Evolutionary conservation across 495 filamentous ascomycete genomes (phyloP), one percentile per base, ranked within the genome.

Genomic region (Corynascus novoguineensis): DNA sequence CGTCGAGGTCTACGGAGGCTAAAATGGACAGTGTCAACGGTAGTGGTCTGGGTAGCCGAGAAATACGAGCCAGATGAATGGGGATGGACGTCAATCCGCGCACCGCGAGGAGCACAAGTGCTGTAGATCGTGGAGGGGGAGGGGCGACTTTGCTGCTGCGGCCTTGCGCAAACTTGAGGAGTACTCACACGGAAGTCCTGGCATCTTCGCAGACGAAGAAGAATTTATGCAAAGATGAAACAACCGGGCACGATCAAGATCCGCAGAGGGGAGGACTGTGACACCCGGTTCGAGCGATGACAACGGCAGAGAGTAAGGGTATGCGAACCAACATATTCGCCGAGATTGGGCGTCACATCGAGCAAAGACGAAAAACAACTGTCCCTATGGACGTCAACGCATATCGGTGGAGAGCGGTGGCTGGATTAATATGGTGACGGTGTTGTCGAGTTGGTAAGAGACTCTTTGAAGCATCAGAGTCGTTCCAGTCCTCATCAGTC

Each of bases 1-100:
- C 90, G 75, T 98, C 93, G 64, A 98, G 84, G 72, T 98, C 93
- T 68, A 98, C 90, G 72, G 88, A 96, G 60, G 89, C 93, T 97
- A 50, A 17, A 35, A 19, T 2, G 5, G 22, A 21, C 4, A n/a
- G 40, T 19, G 59, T 62, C 14, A 64, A 61, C 55, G 41, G 41
- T 15, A 14, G 14, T 32, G 41, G 38, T 19, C 32, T 31, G 22
- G 25, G n/a, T 34, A 27, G 50, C 31, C 41, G 40, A 46, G 34
- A 41, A 57, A 51, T 32, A 19, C 35, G 41, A 12, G 37, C 50
- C 34, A 60, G 35, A n/a, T n/a, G n/a, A n/a, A n/a, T n/a, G n/a
- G n/a, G 35, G 50, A 14, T 34, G 28, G n/a, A 7, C 12, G 28
- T 32, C 31, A 24, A 32, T 25, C 27, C 28, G 51, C 25, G 47